phyloP scores from a whole-genome alignment of 768 basidiomycete genomes.

The Pluteus cervinus region DNA sequence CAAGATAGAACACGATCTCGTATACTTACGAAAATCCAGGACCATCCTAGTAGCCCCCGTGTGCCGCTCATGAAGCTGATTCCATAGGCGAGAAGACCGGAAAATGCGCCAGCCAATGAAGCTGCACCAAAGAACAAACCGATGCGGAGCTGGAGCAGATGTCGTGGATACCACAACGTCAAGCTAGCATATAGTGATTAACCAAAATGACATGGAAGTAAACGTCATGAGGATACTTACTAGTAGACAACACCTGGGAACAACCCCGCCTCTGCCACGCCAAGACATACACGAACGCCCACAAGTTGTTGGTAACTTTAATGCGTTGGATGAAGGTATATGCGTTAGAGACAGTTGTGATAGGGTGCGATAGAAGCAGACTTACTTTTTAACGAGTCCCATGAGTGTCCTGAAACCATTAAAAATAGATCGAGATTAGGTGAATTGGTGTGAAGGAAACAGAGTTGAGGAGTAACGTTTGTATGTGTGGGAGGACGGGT shows the following conservation, averaged over 20 bases:
- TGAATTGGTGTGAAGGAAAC: too few species aligned
- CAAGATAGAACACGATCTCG: not conserved
- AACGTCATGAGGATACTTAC: too few species aligned
- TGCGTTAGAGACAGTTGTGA: not conserved
- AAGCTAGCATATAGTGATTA: conserved; percentile 42
- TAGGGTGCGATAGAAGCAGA: not conserved
- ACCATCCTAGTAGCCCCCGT: conserved; percentile 48
- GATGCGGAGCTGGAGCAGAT: conserved; percentile 53
- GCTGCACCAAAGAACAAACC: conserved; percentile 64
- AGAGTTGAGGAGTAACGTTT: too few species aligned
- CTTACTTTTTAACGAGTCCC: conserved; percentile 63
- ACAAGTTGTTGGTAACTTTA: conserved; percentile 57
- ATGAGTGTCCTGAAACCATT: conserved; percentile 51
- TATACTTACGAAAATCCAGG: conserved; percentile 57
- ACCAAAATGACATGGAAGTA: too few species aligned
- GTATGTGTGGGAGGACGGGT: too few species aligned
- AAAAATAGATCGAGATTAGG: too few species aligned
- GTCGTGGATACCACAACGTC: conserved; percentile 64
- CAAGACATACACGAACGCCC: conserved; percentile 42
- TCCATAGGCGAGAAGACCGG: conserved; percentile 50
- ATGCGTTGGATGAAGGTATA: not conserved
- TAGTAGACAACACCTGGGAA: conserved; percentile 75
- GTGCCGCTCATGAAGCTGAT: conserved; percentile 48
- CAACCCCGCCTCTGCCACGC: conserved; percentile 62
- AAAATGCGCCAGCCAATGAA: conserved; percentile 57